Percentiles rank a stretch among this genome's conserved stretches.
Evolutionary conservation across 2,329 filamentous ascomycete genomes (phyloP).

Genomic region (Cercospora canescens): DNA sequence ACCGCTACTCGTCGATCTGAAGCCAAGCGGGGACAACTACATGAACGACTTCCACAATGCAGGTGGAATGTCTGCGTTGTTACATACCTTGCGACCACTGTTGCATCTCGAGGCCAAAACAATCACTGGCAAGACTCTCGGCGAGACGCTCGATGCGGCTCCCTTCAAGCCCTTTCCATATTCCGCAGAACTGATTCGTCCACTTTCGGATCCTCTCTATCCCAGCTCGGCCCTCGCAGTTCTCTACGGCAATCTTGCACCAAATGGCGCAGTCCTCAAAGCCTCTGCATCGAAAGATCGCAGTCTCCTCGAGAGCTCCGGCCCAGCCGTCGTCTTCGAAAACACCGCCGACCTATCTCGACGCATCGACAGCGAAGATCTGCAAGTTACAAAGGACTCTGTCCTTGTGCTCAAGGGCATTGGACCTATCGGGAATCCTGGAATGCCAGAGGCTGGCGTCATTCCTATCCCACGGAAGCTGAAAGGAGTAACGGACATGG

Average conservation of each 20-base stretch:
- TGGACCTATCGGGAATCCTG: constrained; percentile 53
- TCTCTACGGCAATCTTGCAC: constrained; percentile 50
- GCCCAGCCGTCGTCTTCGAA: constrained; percentile 51
- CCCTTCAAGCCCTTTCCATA: constrained; percentile 45
- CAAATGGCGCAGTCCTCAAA: constrained; percentile 52
- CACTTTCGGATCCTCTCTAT: constrained; percentile 48
- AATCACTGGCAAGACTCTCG: constrained; percentile 50
- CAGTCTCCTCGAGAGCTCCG: constrained; percentile 45
- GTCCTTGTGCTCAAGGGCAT: constrained; percentile 52
- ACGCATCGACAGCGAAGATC: constrained; percentile 48
- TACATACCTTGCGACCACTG: constrained; percentile 49
- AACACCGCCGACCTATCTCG: constrained; percentile 48
- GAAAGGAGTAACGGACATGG: constrained; percentile 54
- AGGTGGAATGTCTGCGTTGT: constrained; percentile 51
- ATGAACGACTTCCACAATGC: constrained; percentile 58
- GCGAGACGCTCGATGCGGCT: constrained; percentile 45
- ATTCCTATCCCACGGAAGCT: constrained; percentile 55
- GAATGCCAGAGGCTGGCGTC: constrained; percentile 55
- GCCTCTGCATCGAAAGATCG: constrained; percentile 53
- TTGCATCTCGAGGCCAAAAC: constrained; percentile 49
- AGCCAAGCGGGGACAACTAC: constrained; percentile 55
- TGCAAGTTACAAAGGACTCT: constrained; percentile 46
- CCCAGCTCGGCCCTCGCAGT: constrained; percentile 48
- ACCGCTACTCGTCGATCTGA: constrained; percentile 53
- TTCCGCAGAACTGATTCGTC: constrained; percentile 46